Conservation (phyloP, 768 basidiomycete genomes). For the Suillus decipiens region DNA sequence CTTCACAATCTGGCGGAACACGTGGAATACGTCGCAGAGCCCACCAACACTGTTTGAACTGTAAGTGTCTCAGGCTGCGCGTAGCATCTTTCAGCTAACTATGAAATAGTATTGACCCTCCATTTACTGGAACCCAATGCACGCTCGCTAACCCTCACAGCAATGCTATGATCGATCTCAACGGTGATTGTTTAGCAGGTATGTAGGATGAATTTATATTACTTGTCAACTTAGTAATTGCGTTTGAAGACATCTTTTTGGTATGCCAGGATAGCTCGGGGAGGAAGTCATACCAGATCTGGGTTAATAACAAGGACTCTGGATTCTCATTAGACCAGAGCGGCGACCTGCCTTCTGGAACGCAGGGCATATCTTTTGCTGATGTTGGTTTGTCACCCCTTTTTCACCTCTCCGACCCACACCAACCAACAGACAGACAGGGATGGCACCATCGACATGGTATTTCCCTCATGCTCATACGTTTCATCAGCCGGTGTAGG, state of each 20-base stretch:
- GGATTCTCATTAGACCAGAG: slow-evolving; percentile 73
- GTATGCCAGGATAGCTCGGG: slow-evolving; percentile 71
- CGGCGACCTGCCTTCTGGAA: slow-evolving; percentile 71
- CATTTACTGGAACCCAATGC: slow-evolving; percentile 68
- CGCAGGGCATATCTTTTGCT: slow-evolving; percentile 82
- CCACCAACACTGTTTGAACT: slow-evolving; percentile 60
- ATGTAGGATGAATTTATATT: slow-evolving; percentile 15
- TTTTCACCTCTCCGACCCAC: background rate
- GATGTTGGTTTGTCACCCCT: slow-evolving; percentile 71
- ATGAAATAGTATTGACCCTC: slow-evolving; percentile 51
- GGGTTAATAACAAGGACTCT: slow-evolving; percentile 80
- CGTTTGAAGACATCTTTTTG: slow-evolving; percentile 75
- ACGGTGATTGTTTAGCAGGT: slow-evolving; percentile 97
- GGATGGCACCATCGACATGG: slow-evolving; percentile 95
- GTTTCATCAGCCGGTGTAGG: slow-evolving; percentile 78
- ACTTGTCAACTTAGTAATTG: background rate
- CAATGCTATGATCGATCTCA: slow-evolving; percentile 90
- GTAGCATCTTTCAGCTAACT: slow-evolving; percentile 10
- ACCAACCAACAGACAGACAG: slow-evolving; percentile 56
- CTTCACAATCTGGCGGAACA: slow-evolving; percentile 79
- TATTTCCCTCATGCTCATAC: slow-evolving; percentile 81
- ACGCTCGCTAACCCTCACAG: slow-evolving; percentile 86
- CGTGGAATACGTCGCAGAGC: slow-evolving; percentile 63
- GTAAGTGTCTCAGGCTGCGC: slow-evolving; percentile 43
- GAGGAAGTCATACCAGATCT: slow-evolving; percentile 81